Conservation (phyloP, 371 early-diverging fungal species). For the Mucor piriformis region DNA sequence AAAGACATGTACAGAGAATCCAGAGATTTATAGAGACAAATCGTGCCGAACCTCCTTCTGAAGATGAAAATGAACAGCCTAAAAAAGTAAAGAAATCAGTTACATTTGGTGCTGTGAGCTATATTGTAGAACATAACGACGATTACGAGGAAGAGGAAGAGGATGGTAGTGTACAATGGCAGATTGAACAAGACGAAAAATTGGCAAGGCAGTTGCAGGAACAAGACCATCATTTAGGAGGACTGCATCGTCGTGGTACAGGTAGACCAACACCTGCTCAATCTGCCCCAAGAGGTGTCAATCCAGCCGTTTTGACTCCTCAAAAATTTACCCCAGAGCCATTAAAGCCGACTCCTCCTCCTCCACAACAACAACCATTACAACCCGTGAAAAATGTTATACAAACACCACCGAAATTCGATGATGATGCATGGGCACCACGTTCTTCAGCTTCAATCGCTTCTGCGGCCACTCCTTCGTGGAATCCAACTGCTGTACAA, state of each 20-base stretch:
- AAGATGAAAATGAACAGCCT: constrained; percentile 35
- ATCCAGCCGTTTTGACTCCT: constrained; percentile 20
- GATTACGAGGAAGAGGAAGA: constrained; percentile 24
- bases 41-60: constrained; percentile 40
- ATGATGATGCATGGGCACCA: constrained; percentile 62
- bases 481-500: background rate
- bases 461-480: background rate
- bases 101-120: constrained; percentile 48
- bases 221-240: constrained; percentile 34
- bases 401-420: constrained; percentile 29
- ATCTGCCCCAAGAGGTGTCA: constrained; percentile 43
- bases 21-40: constrained; percentile 59
- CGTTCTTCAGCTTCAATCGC: constrained; percentile 31
- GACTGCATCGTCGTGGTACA: constrained; percentile 48
- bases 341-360: constrained; percentile 30
- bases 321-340: constrained; percentile 26
- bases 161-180: constrained; percentile 31
- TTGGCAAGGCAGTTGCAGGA: constrained; percentile 82
- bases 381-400: background rate
- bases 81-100: constrained; percentile 43
- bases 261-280: constrained; percentile 49
- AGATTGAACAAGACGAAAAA: constrained; percentile 70
- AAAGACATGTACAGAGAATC: constrained; percentile 83
- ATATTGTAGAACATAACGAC: constrained; percentile 39
- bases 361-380: constrained; percentile 11